These are phyloP conservation scores for Aulographum hederae DNA, from an alignment of 2,329 filamentous ascomycete species.

Conservation along the genomic window DNA sequence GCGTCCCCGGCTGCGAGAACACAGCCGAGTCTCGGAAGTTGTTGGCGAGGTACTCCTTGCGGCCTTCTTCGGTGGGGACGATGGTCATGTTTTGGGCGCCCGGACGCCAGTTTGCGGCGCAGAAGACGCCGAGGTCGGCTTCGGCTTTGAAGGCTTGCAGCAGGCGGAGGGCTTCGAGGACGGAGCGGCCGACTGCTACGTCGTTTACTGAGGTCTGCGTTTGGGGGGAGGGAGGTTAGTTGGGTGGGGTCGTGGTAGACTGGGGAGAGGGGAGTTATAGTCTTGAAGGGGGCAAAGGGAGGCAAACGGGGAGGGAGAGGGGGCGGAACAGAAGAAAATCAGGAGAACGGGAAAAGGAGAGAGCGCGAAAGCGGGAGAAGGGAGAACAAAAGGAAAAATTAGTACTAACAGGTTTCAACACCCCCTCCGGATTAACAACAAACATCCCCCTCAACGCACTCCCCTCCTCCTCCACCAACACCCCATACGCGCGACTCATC, in stretches of 20 bases:
- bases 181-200: constrained; percentile 12
- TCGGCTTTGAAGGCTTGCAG: constrained; percentile 15
- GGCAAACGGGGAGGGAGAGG: no score
- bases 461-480: constrained; percentile 13
- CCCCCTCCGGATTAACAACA: constrained; percentile 10
- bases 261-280: not conserved
- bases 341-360: not conserved
- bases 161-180: constrained; percentile 13
- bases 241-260: not conserved
- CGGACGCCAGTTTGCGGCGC: constrained; percentile 14
- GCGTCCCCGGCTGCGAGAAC: not conserved
- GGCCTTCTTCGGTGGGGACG: not conserved
- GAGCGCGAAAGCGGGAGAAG: not conserved
- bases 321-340: not conserved
- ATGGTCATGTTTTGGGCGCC: constrained; percentile 8
- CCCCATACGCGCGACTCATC: constrained; percentile 13
- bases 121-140: constrained; percentile 13
- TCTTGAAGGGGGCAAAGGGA: not conserved
- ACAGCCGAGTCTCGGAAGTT: not conserved
- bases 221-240: not conserved
- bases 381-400: not conserved
- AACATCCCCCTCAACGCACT: constrained; percentile 14
- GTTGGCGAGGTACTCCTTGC: not conserved
- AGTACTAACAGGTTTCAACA: constrained; percentile 12
- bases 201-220: constrained; percentile 13